Conservation (phyloP, 2,329 filamentous ascomycete genomes). For the Exophiala sideris region DNA sequence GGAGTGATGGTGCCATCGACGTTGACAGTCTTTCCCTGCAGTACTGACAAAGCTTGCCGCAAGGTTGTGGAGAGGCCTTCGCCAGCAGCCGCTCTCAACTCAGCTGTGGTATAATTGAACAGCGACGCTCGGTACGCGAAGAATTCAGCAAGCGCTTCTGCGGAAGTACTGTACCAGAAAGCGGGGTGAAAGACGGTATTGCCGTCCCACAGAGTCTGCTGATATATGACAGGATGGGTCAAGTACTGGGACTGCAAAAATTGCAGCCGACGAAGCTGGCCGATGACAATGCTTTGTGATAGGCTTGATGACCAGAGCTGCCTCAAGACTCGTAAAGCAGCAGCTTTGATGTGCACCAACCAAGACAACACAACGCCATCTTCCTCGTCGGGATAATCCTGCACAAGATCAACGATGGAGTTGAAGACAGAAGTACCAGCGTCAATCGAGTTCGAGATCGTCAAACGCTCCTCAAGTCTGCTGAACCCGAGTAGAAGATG, state of each 20-base stretch:
- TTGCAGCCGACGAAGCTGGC: constrained; percentile 74
- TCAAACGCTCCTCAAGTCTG: constrained; percentile 59
- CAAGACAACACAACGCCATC: constrained; percentile 61
- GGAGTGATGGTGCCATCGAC: constrained; percentile 63
- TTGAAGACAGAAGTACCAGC: constrained; percentile 77
- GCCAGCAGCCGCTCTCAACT: constrained; percentile 74
- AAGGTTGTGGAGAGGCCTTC: constrained; percentile 68
- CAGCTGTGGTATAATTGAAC: constrained; percentile 79
- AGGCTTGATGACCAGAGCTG: constrained; percentile 80
- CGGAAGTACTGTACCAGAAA: constrained; percentile 67
- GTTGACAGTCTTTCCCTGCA: constrained; percentile 70
- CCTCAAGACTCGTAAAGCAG: constrained; percentile 69
- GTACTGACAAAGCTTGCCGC: constrained; percentile 60
- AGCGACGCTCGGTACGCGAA: constrained; percentile 72
- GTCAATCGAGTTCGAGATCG: constrained; percentile 59
- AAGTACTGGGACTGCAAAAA: constrained; percentile 75
- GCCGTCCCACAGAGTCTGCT: constrained; percentile 71
- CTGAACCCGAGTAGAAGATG: constrained; percentile 87
- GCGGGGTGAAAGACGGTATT: constrained; percentile 57
- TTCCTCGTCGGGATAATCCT: constrained; percentile 64
- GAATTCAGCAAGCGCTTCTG: constrained; percentile 71
- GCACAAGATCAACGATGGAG: constrained; percentile 67
- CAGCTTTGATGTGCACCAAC: constrained; percentile 66
- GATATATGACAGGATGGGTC: constrained; percentile 66
- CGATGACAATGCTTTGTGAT: constrained; percentile 69